Percentiles rank a stretch among this genome's conserved stretches.
These are phyloP conservation scores for Zoysia matrella DNA, from an alignment of 202 grass and related monocot genomes.

Conservation along the genomic window DNA sequence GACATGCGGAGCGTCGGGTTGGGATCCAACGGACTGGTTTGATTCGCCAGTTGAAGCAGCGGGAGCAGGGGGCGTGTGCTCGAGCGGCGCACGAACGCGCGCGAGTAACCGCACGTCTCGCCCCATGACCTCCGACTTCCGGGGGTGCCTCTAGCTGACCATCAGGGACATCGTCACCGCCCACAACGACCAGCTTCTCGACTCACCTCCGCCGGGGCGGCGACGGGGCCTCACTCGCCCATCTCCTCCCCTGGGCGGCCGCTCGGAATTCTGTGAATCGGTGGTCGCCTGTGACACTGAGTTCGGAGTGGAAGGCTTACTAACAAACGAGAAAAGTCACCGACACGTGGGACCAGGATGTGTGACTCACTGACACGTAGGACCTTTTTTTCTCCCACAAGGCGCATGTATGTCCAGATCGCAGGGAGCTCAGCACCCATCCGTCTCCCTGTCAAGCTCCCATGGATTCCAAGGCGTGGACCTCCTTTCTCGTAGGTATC, in stretches of 20 bases:
- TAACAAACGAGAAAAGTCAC: slow-evolving; percentile 7
- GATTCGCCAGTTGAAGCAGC: background rate
- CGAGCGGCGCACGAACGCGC: slow-evolving; percentile 35
- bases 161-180: slow-evolving; percentile 42
- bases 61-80: background rate
- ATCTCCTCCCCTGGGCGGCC: slow-evolving; percentile 28
- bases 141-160: slow-evolving; percentile 3
- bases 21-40: slow-evolving; percentile 29
- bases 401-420: background rate
- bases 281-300: background rate
- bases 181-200: slow-evolving; percentile 64
- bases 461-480: slow-evolving; percentile 31
- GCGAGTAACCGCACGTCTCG: slow-evolving; percentile 22
- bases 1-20: background rate
- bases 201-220: background rate
- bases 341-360: slow-evolving; percentile 15
- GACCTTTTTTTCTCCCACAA: background rate
- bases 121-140: slow-evolving; percentile 47
- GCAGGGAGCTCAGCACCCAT: background rate
- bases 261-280: slow-evolving; percentile 15
- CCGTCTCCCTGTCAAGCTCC: background rate
- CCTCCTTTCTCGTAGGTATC: slow-evolving; percentile 37
- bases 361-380: slow-evolving; percentile 27
- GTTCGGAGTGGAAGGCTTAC: background rate
- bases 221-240: slow-evolving; percentile 38